A percentile compares a stretch with the other conserved stretches of the same genome.
phyloP scores from a whole-genome alignment of 305 asterid species.

The Fraxinus ornus region DNA sequence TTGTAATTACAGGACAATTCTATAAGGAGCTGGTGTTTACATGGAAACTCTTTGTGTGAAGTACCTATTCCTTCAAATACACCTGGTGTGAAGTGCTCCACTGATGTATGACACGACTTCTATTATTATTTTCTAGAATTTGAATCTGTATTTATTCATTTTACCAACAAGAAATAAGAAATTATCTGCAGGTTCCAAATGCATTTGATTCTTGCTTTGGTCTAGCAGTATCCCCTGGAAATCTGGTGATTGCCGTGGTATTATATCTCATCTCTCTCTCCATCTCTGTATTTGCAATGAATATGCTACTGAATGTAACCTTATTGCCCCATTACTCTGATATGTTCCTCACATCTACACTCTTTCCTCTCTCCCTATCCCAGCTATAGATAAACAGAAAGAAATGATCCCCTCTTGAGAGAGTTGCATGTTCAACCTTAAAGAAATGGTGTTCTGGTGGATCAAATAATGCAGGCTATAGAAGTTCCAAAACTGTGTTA shows the following conservation, averaged over 20 bases:
- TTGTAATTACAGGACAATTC: constrained; percentile 59
- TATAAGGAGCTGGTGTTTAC: constrained; percentile 66
- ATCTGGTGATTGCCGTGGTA: constrained; percentile 86
- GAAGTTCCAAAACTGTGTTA: neutral
- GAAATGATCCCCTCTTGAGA: neutral
- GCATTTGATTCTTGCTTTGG: constrained; percentile 83
- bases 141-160: neutral
- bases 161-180: constrained; percentile 24
- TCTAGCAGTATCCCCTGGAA: constrained; percentile 84
- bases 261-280: constrained; percentile 20
- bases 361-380: neutral
- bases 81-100: constrained; percentile 55
- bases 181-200: constrained; percentile 53
- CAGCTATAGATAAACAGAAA: neutral
- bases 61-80: constrained; percentile 61
- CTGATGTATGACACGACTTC: constrained; percentile 51
- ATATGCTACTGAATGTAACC: neutral
- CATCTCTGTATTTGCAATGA: neutral
- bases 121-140: constrained; percentile 19
- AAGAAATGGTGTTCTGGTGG: neutral
- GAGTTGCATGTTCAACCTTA: neutral
- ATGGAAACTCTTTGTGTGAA: constrained; percentile 46
- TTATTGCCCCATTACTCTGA: neutral
- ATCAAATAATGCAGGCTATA: neutral
- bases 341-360: neutral